Conservation (phyloP, 805 yeast genomes). For the Candida nanaspora region DNA sequence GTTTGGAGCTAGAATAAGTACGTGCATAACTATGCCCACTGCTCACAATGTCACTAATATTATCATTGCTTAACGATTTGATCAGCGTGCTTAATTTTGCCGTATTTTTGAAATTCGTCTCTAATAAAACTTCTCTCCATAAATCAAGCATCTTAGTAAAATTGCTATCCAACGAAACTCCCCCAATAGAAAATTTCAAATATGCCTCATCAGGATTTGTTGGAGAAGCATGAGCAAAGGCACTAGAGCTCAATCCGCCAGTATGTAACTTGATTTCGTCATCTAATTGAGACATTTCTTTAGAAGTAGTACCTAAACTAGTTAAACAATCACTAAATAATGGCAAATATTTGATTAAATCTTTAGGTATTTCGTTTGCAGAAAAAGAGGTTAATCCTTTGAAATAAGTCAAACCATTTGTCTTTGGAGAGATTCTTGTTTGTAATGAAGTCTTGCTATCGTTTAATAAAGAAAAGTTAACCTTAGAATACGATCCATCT, state of each 20-base stretch:
- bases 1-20: constrained; percentile 53
- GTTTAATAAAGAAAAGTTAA: constrained; percentile 23
- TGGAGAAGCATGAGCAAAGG: constrained; percentile 51
- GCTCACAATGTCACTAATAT: constrained; percentile 73
- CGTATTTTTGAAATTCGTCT: constrained; percentile 59
- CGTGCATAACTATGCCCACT: constrained; percentile 84
- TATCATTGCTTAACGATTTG: constrained; percentile 68
- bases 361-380: constrained; percentile 42
- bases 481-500: constrained; percentile 33
- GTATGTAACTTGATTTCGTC: constrained; percentile 76
- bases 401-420: constrained; percentile 78
- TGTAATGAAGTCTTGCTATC: constrained; percentile 15
- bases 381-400: constrained; percentile 58
- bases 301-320: constrained; percentile 72
- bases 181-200: constrained; percentile 51
- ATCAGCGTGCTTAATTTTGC: constrained; percentile 70
- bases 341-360: constrained; percentile 63
- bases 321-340: constrained; percentile 75
- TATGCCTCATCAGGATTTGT: constrained; percentile 37
- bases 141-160: constrained; percentile 52
- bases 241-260: constrained; percentile 73
- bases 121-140: constrained; percentile 59
- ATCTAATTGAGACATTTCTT: constrained; percentile 74
- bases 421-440: constrained; percentile 29
- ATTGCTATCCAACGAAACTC: constrained; percentile 65